phyloP scores from a whole-genome alignment of 345 rosid species.

The Gossypium thurberi region DNA sequence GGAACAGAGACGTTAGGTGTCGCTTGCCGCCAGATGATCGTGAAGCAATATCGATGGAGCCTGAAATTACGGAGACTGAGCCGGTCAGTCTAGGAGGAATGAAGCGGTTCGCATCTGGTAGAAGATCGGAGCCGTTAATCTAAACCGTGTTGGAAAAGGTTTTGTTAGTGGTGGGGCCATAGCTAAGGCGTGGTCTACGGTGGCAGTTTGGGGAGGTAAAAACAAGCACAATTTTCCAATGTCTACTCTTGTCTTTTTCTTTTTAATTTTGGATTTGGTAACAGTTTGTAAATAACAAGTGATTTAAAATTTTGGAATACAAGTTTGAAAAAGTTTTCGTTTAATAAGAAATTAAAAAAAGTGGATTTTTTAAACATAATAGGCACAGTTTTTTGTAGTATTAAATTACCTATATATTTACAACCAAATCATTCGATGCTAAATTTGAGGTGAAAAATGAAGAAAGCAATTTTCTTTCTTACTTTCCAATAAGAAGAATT shows the following conservation, averaged over 20 bases:
- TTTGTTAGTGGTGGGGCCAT: slow-evolving; percentile 18
- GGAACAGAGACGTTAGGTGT: slow-evolving; percentile 42
- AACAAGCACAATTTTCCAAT: background rate
- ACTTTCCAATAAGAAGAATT: too few relatives aligned
- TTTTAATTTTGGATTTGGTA: background rate
- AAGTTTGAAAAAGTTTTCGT: background rate
- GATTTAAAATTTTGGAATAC: background rate
- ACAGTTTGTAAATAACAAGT: slow-evolving; percentile 10
- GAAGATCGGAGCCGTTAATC: slow-evolving; percentile 44
- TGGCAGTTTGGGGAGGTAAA: slow-evolving; percentile 9
- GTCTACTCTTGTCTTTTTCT: background rate
- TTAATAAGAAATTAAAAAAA: background rate
- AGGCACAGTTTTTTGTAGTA: too few relatives aligned
- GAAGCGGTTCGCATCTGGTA: slow-evolving; percentile 58
- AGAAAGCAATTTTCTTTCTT: too few relatives aligned
- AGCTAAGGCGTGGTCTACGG: slow-evolving; percentile 4
- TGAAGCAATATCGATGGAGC: slow-evolving; percentile 18
- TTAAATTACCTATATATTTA: too few relatives aligned
- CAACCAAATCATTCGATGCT: too few relatives aligned
- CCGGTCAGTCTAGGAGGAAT: slow-evolving; percentile 46
- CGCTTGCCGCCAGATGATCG: slow-evolving; percentile 43
- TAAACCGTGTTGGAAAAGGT: slow-evolving; percentile 5
- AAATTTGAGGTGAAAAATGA: too few relatives aligned
- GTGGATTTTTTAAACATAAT: background rate
- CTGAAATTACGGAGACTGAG: slow-evolving; percentile 31